A percentile compares a stretch with the other conserved stretches of the same genome.
Evolutionary conservation across 2,329 filamentous ascomycete genomes (phyloP).

Genomic region (Xylaria polymorpha): DNA sequence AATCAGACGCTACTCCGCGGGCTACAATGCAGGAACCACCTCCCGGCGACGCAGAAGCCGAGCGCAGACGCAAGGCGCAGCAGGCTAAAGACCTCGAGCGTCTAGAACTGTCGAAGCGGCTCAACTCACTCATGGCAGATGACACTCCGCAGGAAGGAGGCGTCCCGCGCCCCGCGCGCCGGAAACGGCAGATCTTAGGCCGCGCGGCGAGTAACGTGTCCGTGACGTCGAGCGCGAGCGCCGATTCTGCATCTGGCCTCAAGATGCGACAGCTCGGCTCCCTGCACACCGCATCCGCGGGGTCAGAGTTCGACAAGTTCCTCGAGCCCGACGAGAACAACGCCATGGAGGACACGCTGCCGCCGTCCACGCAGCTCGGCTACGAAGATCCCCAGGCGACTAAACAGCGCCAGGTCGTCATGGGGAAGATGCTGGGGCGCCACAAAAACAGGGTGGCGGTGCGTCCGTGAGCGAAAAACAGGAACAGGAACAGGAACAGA

Average conservation of each 20-base stretch:
- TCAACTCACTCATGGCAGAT: constrained; percentile 44
- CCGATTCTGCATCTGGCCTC: constrained; percentile 51
- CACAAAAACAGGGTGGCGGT: constrained; percentile 7
- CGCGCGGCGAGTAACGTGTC: constrained; percentile 70
- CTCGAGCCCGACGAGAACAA: constrained; percentile 37
- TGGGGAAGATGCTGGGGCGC: constrained; percentile 42
- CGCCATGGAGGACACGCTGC: constrained; percentile 42
- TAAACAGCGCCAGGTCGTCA: constrained; percentile 47
- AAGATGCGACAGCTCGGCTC: constrained; percentile 34
- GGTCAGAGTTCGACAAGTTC: constrained; percentile 36
- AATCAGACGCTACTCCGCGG: constrained; percentile 42
- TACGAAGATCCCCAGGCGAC: constrained; percentile 64
- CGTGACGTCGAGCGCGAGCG: constrained; percentile 60
- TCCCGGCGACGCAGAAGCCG: constrained; percentile 30
- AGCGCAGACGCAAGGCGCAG: constrained; percentile 40
- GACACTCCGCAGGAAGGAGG: constrained; percentile 30
- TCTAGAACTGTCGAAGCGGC: constrained; percentile 44
- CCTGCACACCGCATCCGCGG: constrained; percentile 16
- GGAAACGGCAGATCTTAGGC: constrained; percentile 65
- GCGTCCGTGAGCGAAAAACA: neutral
- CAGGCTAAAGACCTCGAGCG: constrained; percentile 39
- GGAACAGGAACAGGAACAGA: constrained; percentile 26
- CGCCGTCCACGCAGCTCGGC: constrained; percentile 64
- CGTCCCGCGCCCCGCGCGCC: constrained; percentile 44
- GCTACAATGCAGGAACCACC: constrained; percentile 24